Conservation (phyloP, 2,329 filamentous ascomycete genomes). For the Xylaria sp. region DNA sequence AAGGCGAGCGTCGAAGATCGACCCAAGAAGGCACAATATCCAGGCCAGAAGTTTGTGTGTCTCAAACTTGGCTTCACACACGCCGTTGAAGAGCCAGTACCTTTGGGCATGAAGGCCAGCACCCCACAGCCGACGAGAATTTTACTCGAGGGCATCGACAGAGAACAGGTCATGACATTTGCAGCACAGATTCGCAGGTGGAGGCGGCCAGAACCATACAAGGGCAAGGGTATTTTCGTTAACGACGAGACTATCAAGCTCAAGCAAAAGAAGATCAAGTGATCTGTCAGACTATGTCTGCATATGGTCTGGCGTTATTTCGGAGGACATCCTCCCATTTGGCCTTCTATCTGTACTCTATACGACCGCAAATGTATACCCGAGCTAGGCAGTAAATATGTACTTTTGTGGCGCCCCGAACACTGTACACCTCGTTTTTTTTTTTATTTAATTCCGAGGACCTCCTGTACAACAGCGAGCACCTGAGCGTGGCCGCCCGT, state of each 20-base stretch:
- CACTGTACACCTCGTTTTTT: slow-evolving; percentile 22
- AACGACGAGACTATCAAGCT: slow-evolving; percentile 97
- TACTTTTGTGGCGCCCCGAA: slow-evolving; percentile 43
- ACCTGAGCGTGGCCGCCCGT: slow-evolving; percentile 79
- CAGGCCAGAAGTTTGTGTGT: slow-evolving; percentile 88
- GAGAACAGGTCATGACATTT: slow-evolving; percentile 88
- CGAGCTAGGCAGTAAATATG: slow-evolving; percentile 41
- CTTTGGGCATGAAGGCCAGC: slow-evolving; percentile 83
- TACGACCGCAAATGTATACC: slow-evolving; percentile 43
- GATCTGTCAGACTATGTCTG: slow-evolving; percentile 50
- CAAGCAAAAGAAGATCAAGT: slow-evolving; percentile 98
- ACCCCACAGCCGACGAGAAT: slow-evolving; percentile 92
- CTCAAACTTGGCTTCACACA: slow-evolving; percentile 98
- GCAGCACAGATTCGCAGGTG: slow-evolving; percentile 88
- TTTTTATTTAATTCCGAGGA: slow-evolving; percentile 64
- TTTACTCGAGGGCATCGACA: slow-evolving; percentile 87
- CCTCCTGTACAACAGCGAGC: slow-evolving; percentile 82
- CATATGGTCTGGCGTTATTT: slow-evolving; percentile 30
- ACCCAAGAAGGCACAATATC: slow-evolving; percentile 78
- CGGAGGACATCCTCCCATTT: slow-evolving; percentile 22
- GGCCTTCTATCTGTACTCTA: slow-evolving; percentile 45
- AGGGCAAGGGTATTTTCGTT: slow-evolving; percentile 99
- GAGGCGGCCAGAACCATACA: slow-evolving; percentile 96
- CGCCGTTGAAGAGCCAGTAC: slow-evolving; percentile 89
- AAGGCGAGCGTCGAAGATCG: slow-evolving; percentile 85